Evolutionary conservation across 2,329 filamentous ascomycete species (phyloP).

Genomic region (Penicillium sp.): DNA sequence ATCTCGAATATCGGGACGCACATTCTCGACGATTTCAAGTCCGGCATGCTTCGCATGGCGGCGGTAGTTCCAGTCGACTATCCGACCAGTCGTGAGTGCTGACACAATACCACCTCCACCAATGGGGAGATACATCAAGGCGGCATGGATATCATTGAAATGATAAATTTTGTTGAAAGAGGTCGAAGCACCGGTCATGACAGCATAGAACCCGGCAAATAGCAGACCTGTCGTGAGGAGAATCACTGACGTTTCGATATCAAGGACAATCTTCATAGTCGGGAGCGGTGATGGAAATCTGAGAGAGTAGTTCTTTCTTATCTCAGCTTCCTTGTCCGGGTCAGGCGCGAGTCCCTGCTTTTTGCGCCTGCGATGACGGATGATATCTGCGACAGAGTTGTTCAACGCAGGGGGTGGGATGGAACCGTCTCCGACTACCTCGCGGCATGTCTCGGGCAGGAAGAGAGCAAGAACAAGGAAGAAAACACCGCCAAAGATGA

Average conservation of each 20-base stretch:
- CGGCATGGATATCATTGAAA: constrained; percentile 48
- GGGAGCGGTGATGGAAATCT: constrained; percentile 39
- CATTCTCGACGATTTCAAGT: constrained; percentile 56
- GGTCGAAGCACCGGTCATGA: constrained; percentile 47
- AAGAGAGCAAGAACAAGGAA: constrained; percentile 55
- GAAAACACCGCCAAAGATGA: constrained; percentile 51
- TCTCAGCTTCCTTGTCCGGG: constrained; percentile 9
- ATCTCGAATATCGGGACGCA: constrained; percentile 25
- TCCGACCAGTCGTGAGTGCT: constrained; percentile 47
- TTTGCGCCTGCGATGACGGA: constrained; percentile 23
- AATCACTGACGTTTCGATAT: constrained; percentile 37
- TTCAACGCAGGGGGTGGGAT: constrained; percentile 27
- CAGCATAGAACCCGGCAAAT: constrained; percentile 49
- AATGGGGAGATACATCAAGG: constrained; percentile 35
- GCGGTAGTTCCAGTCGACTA: constrained; percentile 70
- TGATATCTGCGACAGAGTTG: constrained; percentile 21
- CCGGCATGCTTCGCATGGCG: constrained; percentile 61
- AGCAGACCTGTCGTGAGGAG: constrained; percentile 41
- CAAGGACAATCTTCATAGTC: constrained; percentile 35
- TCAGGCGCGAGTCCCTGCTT: constrained; percentile 5
- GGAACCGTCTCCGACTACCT: constrained; percentile 40
- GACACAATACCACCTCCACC: constrained; percentile 22
- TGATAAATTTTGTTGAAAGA: constrained; percentile 47
- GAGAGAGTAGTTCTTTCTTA: constrained; percentile 20
- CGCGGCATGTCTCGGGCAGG: constrained; percentile 52